These are phyloP conservation scores for Daldinia sp. DNA, from an alignment of 2,329 filamentous ascomycete species.

Conservation along the genomic window DNA sequence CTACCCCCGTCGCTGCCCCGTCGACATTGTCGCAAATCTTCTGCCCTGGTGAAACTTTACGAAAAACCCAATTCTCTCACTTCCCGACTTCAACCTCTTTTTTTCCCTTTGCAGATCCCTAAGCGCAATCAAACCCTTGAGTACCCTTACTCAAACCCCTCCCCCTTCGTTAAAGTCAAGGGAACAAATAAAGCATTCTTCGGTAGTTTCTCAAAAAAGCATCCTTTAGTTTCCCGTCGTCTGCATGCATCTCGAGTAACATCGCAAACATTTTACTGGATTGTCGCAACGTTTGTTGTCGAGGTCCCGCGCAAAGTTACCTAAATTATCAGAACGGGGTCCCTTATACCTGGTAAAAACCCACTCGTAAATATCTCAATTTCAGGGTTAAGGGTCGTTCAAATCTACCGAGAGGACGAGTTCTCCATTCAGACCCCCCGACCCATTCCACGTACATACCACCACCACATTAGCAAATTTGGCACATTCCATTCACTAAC, in stretches of 20 bases:
- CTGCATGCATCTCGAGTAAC: constrained; percentile 23
- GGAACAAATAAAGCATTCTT: constrained; percentile 1
- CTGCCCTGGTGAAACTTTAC: constrained; percentile 34
- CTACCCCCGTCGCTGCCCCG: constrained; percentile 33
- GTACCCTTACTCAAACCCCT: constrained; percentile 12
- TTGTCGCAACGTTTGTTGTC: constrained; percentile 17
- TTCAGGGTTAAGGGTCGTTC: constrained; percentile 29
- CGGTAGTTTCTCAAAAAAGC: background rate
- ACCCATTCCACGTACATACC: constrained; percentile 25
- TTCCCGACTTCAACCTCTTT: constrained; percentile 23
- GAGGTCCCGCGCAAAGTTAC: background rate
- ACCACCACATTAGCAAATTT: constrained; percentile 10
- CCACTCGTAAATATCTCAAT: constrained; percentile 26
- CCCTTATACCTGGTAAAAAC: constrained; percentile 23
- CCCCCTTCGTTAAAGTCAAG: background rate
- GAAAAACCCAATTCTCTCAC: constrained; percentile 27
- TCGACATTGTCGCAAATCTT: constrained; percentile 32
- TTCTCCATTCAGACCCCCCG: constrained; percentile 16
- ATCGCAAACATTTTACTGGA: constrained; percentile 27
- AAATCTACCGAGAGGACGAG: constrained; percentile 20
- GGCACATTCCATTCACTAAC: constrained; percentile 30
- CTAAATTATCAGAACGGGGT: constrained; percentile 16
- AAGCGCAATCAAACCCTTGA: constrained; percentile 13
- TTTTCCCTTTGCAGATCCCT: constrained; percentile 15
- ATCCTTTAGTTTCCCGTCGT: constrained; percentile 3